phyloP scores from a whole-genome alignment of 192 early-diverging fungal genomes.

The Glomus cerebriforme region DNA sequence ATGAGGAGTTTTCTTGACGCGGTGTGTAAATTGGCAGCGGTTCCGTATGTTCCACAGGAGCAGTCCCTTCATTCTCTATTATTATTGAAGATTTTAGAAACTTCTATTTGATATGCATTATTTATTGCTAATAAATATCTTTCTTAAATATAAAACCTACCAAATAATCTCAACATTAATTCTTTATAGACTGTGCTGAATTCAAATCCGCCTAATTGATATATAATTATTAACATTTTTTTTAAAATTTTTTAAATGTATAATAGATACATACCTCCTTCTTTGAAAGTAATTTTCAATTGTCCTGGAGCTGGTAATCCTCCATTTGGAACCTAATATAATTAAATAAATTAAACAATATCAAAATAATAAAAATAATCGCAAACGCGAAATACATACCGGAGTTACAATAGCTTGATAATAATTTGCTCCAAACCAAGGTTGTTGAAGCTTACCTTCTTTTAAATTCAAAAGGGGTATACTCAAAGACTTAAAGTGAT shows the following conservation, averaged over 20 bases:
- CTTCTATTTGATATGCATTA: background rate
- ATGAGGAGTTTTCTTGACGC: constrained; percentile 8
- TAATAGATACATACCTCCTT: constrained; percentile 42
- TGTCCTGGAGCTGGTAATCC: constrained; percentile 44
- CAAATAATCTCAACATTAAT: constrained; percentile 40
- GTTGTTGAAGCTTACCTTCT: constrained; percentile 50
- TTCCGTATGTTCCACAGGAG: constrained; percentile 36
- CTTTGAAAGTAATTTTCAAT: constrained; percentile 53
- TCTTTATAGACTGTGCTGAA: constrained; percentile 41
- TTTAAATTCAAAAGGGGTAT: constrained; percentile 41
- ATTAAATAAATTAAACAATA: background rate
- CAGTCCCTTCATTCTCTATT: constrained; percentile 31
- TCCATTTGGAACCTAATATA: constrained; percentile 43
- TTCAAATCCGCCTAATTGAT: constrained; percentile 47
- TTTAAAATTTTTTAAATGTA: background rate
- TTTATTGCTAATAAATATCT: background rate
- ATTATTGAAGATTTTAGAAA: constrained; percentile 17
- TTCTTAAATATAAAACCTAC: constrained; percentile 25
- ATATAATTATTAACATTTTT: background rate
- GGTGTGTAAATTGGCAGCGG: constrained; percentile 41
- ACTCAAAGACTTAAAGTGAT: constrained; percentile 36
- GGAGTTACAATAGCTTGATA: constrained; percentile 44
- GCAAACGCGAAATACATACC: constrained; percentile 33
- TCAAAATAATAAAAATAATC: background rate
- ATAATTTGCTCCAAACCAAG: constrained; percentile 60